Conservation (phyloP, 805 yeast species). For the Lachancea fermentati region DNA sequence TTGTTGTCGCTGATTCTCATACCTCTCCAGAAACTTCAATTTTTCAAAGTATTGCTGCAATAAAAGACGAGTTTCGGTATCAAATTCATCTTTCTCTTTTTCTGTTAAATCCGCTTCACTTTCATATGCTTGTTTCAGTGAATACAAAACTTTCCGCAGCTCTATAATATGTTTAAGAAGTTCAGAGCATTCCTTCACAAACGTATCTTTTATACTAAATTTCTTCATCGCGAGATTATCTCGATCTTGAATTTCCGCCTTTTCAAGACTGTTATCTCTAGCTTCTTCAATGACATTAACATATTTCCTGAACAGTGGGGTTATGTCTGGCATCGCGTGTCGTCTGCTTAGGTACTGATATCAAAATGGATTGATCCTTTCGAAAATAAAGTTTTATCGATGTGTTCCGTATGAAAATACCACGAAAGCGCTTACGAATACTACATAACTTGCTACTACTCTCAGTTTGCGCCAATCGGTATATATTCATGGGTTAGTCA, state of each 20-base stretch:
- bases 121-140: slow-evolving; percentile 28
- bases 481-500: too few relatives aligned
- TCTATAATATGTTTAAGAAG: slow-evolving; percentile 28
- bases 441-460: too few relatives aligned
- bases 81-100: slow-evolving; percentile 49
- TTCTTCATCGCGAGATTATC: too few relatives aligned
- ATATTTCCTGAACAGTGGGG: slow-evolving; percentile 26
- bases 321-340: slow-evolving; percentile 30
- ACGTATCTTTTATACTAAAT: slow-evolving; percentile 23
- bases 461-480: too few relatives aligned
- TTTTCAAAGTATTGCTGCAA: slow-evolving; percentile 48
- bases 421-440: too few relatives aligned
- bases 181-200: slow-evolving; percentile 27
- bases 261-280: background rate
- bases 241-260: background rate
- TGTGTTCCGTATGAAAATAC: too few relatives aligned
- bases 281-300: slow-evolving; percentile 23
- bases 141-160: slow-evolving; percentile 23
- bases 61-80: slow-evolving; percentile 48
- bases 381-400: too few relatives aligned
- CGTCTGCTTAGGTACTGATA: too few relatives aligned
- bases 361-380: too few relatives aligned
- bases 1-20: slow-evolving; percentile 43
- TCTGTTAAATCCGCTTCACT: slow-evolving; percentile 26
- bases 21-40: slow-evolving; percentile 43